Percentiles rank a stretch among this genome's conserved stretches.
phyloP scores from a whole-genome alignment of 83 land plant genomes.

The Picea abies region DNA sequence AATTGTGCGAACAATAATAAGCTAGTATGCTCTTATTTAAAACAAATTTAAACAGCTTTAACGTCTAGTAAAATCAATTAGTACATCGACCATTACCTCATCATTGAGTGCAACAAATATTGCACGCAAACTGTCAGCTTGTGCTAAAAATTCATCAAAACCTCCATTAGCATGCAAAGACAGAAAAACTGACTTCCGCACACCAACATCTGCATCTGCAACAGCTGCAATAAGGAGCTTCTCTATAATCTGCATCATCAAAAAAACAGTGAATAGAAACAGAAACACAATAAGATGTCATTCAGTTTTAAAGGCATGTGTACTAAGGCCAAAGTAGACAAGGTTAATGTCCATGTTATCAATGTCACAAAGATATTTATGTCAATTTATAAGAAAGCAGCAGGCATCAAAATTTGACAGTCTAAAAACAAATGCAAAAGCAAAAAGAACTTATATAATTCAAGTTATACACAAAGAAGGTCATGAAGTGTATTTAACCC shows the following conservation, averaged over 20 bases:
- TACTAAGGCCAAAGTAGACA: neutral
- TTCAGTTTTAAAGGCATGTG: neutral
- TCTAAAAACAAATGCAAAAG: neutral
- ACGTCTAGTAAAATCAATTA: neutral
- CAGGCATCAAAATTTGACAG: neutral
- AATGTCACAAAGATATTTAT: neutral
- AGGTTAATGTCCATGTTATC: neutral
- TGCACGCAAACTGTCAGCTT: constrained; percentile 93
- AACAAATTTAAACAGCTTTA: constrained; percentile 4
- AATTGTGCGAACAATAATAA: neutral
- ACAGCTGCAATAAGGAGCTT: constrained; percentile 96
- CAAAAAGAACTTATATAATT: neutral
- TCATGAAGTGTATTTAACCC: neutral
- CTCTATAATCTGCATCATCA: constrained; percentile 80
- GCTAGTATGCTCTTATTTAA: neutral
- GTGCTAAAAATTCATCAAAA: constrained; percentile 93
- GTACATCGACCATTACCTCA: constrained; percentile 59
- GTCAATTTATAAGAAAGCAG: neutral
- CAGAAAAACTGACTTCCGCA: constrained; percentile 77
- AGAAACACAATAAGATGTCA: neutral
- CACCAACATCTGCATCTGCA: constrained; percentile 95
- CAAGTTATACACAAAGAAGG: neutral
- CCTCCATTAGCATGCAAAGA: constrained; percentile 70
- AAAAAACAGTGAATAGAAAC: neutral
- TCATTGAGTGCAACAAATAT: constrained; percentile 95